Conservation (phyloP, 441 rosid genomes). For the Metrosideros polymorpha region DNA sequence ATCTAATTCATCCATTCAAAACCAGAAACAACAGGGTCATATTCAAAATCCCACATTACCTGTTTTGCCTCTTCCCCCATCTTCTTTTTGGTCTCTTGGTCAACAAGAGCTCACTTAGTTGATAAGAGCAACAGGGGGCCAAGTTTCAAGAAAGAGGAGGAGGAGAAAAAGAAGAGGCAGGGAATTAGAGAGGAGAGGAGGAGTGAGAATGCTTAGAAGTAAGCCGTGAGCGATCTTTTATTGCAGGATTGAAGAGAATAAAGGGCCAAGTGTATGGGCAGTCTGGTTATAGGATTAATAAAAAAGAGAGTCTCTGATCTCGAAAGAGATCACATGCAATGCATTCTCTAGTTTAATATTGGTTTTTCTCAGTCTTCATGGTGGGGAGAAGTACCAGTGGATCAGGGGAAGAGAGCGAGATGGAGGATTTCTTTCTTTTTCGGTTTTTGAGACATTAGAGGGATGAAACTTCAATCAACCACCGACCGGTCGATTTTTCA, state of each 20-base stretch:
- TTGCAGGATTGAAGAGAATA: neutral
- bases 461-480: neutral
- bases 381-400: constrained; percentile 7
- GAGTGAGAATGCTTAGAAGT: neutral
- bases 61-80: constrained; percentile 61
- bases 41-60: constrained; percentile 12
- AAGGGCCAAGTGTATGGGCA: neutral
- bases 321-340: neutral
- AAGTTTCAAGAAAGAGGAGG: neutral
- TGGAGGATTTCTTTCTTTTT: neutral
- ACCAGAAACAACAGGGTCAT: neutral
- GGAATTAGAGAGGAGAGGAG: neutral
- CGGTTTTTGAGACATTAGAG: neutral
- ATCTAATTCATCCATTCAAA: neutral
- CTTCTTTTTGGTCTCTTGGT: neutral
- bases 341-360: neutral
- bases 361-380: neutral
- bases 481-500: constrained; percentile 1
- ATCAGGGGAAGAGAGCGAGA: constrained; percentile 7
- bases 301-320: neutral
- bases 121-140: neutral
- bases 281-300: neutral
- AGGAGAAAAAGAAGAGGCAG: neutral
- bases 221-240: neutral
- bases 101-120: neutral